Evolutionary conservation across 768 basidiomycete species (phyloP), one percentile per base, ranked within the genome.

Genomic region (Podaxis sp.): DNA sequence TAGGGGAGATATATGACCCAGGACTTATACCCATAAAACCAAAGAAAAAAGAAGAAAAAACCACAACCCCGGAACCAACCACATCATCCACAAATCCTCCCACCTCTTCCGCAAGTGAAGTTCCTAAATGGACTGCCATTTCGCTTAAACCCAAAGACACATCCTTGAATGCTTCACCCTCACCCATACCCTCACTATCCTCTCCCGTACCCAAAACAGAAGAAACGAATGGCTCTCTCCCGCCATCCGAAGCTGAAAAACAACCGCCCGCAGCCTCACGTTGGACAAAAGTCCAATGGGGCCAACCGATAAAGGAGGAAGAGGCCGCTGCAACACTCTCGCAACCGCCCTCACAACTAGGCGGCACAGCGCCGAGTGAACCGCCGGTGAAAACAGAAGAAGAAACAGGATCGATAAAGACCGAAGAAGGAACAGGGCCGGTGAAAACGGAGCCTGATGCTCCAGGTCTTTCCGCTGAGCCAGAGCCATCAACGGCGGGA

Each of bases 1-100:
- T 92, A 11, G 92, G 89, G 12, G 89, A 93, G 67, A 83, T 91
- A 29, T 96, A 91, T 66, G 94, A 96, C 71, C 91, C 90, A 3
- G 88, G 86, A 0, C 68, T 85, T 22, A 85, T 93, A 53, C 76
- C 84, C 33, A 82, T 91, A 67, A 86, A 87, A 70, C 65, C 84
- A 36, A 89, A 87, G 74, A 86, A 83, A 76, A 82, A 81, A 70
- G 82, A 84, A 67, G 76, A 70, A 40, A 71, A 68, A 36, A 62
- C 66, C 7, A 61, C 58, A 13, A 53, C 61, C 52, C 25, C 66
- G 4, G 55, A 57, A 33, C 17, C 64, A n/a, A 55, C 54, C 7
- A 55, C 66, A 4, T 43, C 66, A 11, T 43, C 66, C 46, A 55
- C 62, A 8, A 50, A 68, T 27, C 22, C 64, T 11, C 36, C 65